These are phyloP conservation scores for Dorcoceras hygrometricum DNA, from an alignment of 257 asterid genomes.

Conservation along the genomic window DNA sequence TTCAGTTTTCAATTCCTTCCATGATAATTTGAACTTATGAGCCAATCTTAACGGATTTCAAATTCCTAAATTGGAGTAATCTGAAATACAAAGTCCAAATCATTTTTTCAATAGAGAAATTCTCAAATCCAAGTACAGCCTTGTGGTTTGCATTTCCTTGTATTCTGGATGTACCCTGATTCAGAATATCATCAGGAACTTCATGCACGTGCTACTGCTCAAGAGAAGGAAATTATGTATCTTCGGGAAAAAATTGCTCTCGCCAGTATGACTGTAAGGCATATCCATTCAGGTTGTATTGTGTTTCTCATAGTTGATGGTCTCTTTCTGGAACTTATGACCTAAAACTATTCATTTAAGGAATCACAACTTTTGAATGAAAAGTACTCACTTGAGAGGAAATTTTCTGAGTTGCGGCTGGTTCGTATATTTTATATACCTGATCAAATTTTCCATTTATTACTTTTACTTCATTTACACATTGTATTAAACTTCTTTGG, in stretches of 20 bases:
- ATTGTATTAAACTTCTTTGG: neutral
- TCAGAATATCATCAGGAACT: conserved; percentile 46
- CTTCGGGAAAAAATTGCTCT: conserved; percentile 77
- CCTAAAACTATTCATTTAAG: conserved; percentile 51
- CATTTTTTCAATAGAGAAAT: too few species aligned
- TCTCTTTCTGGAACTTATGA: conserved; percentile 16
- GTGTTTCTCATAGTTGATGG: neutral
- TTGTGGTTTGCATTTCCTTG: conserved; percentile 28
- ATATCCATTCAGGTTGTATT: conserved; percentile 15
- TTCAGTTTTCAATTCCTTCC: conserved; percentile 21
- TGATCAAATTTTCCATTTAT: neutral
- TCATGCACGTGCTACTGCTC: conserved; percentile 55
- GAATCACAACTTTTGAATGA: conserved; percentile 81
- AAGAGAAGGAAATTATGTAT: conserved; percentile 61
- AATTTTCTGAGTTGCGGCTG: conserved; percentile 86
- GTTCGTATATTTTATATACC: conserved; percentile 37
- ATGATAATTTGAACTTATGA: neutral
- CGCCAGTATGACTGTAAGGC: conserved; percentile 77
- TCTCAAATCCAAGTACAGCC: neutral
- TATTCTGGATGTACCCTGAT: conserved; percentile 21
- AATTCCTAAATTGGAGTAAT: neutral
- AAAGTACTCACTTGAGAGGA: conserved; percentile 69
- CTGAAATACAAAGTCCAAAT: too few species aligned
- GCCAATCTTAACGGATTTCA: neutral
- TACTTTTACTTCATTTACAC: neutral